A percentile compares a stretch with the other conserved stretches of the same genome.
Evolutionary conservation across 768 basidiomycete genomes (phyloP).

Genomic region (Lactifluus pinguis): DNA sequence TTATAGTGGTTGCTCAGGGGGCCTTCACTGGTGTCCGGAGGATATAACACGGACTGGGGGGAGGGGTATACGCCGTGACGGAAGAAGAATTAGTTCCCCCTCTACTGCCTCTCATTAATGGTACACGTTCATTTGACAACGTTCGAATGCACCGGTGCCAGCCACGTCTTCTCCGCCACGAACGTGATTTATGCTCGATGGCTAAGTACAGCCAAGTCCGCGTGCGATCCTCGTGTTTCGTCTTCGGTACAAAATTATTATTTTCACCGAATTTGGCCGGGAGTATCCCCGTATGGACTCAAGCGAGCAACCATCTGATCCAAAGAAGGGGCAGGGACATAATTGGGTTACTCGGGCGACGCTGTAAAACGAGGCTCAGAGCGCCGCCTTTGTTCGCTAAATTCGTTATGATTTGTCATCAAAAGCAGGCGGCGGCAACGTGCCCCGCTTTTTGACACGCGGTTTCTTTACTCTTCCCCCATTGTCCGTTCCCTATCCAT

Average conservation of each 20-base stretch:
- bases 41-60: background rate
- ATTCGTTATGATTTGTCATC: constrained; percentile 18
- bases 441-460: constrained; percentile 17
- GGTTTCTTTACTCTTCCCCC: constrained; percentile 10
- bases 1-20: background rate
- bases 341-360: constrained; percentile 16
- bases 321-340: background rate
- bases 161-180: constrained; percentile 1
- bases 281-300: background rate
- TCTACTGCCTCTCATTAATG: constrained; percentile 12
- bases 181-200: background rate
- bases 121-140: background rate
- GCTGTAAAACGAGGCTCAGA: constrained; percentile 18
- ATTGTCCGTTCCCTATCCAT: constrained; percentile 15
- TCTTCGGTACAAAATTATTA: background rate
- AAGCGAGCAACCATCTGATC: background rate
- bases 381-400: constrained; percentile 15
- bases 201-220: background rate
- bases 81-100: constrained; percentile 1
- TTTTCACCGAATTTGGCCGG: background rate
- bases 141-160: background rate
- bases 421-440: constrained; percentile 14
- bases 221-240: constrained; percentile 12
- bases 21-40: background rate
- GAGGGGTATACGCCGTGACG: background rate